A percentile compares a stretch with the other conserved stretches of the same genome.
phyloP scores from a whole-genome alignment of 345 rosid species.

The Gossypium mustelinum region DNA sequence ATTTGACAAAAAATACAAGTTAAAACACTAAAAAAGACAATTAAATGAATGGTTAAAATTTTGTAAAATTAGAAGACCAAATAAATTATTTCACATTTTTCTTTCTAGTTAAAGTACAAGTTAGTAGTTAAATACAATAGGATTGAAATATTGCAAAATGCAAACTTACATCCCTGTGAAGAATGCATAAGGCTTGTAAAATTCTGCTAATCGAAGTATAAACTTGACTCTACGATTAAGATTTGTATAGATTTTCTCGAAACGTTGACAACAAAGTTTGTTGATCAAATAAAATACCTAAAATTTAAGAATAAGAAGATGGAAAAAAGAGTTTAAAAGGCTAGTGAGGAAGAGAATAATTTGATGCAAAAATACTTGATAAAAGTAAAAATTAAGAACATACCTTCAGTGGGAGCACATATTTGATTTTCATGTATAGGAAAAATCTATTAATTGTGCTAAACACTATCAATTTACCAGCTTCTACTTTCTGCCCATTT shows the following conservation, averaged over 20 bases:
- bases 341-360: neutral
- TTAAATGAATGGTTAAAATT: no score
- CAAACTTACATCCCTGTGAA: slow-evolving; percentile 2
- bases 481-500: neutral
- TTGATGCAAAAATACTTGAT: neutral
- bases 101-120: no score
- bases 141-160: neutral
- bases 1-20: no score
- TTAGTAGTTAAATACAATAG: no score
- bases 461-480: neutral
- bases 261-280: neutral
- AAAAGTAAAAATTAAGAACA: neutral
- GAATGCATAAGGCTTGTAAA: neutral
- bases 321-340: neutral
- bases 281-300: neutral
- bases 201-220: neutral
- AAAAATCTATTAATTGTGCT: neutral
- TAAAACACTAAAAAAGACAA: no score
- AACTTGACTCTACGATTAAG: neutral
- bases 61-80: no score
- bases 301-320: neutral
- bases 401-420: slow-evolving; percentile 7
- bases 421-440: neutral
- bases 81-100: no score
- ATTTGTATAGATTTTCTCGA: neutral